phyloP scores from a whole-genome alignment of 768 basidiomycete genomes.

The Strobilomyces dryophilus region DNA sequence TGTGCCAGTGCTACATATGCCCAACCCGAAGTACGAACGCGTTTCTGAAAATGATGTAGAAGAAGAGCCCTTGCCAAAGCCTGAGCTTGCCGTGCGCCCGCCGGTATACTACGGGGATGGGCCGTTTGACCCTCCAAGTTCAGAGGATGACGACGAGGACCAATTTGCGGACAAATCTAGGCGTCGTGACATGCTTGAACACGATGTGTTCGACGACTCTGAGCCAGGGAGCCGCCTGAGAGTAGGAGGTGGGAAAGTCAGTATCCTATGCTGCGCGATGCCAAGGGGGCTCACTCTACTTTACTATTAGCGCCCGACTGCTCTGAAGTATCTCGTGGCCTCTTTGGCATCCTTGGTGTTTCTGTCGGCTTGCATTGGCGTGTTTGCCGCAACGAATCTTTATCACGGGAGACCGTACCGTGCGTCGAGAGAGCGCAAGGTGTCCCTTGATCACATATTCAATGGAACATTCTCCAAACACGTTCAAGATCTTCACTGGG shows the following conservation, averaged over 20 bases:
- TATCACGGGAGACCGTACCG: slow-evolving; percentile 58
- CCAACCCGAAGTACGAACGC: slow-evolving; percentile 27
- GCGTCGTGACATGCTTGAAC: not conserved
- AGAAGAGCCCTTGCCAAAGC: slow-evolving; percentile 8
- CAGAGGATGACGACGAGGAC: slow-evolving; percentile 64
- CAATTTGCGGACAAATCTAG: slow-evolving; percentile 44
- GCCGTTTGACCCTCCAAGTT: slow-evolving; percentile 72
- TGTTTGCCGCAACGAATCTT: slow-evolving; percentile 64
- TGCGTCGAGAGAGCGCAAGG: slow-evolving; percentile 52
- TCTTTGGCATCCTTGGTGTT: slow-evolving; percentile 55
- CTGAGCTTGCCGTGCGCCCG: slow-evolving; percentile 25
- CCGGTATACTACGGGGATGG: slow-evolving; percentile 69
- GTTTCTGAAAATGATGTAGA: slow-evolving; percentile 25
- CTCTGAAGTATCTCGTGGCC: slow-evolving; percentile 59
- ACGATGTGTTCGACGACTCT: slow-evolving; percentile 14
- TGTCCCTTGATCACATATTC: slow-evolving; percentile 88
- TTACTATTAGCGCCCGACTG: slow-evolving; percentile 40
- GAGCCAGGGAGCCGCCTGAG: slow-evolving; percentile 31
- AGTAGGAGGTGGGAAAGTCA: slow-evolving; percentile 37
- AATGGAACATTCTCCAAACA: slow-evolving; percentile 78
- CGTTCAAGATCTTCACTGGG: slow-evolving; percentile 65
- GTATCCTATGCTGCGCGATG: slow-evolving; percentile 9
- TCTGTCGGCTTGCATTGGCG: slow-evolving; percentile 65
- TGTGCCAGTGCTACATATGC: slow-evolving; percentile 19
- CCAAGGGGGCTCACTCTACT: slow-evolving; percentile 6